Conservation (phyloP, 148 eudicot species). For the Limonium bicolor region DNA sequence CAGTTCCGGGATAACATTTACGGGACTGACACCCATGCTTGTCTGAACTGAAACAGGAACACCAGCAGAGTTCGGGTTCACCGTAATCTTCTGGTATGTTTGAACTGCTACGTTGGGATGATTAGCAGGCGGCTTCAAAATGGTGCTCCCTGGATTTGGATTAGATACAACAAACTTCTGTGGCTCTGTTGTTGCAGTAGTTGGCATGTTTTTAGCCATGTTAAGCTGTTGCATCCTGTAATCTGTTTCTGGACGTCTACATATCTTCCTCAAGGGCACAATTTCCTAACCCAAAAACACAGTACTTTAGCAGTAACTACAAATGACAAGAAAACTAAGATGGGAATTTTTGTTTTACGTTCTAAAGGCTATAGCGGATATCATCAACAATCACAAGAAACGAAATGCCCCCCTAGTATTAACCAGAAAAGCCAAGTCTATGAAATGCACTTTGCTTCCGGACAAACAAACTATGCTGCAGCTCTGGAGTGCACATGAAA, state of each 20-base stretch:
- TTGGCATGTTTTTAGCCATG: no score
- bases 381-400: not conserved
- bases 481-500: not conserved
- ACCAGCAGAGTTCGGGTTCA: not conserved
- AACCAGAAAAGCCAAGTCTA: not conserved
- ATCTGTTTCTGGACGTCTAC: slow-evolving; percentile 90
- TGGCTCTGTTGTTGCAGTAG: slow-evolving; percentile 17
- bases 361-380: not conserved
- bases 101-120: slow-evolving; percentile 1
- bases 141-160: slow-evolving; percentile 11
- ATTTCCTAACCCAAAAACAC: slow-evolving; percentile 35
- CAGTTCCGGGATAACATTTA: not conserved
- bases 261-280: slow-evolving; percentile 67
- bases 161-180: slow-evolving; percentile 23
- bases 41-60: not conserved
- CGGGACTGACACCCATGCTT: slow-evolving; percentile 4
- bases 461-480: not conserved
- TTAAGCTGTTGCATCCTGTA: slow-evolving; percentile 67
- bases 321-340: not conserved
- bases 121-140: slow-evolving; percentile 9
- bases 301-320: no score
- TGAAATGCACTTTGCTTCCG: not conserved
- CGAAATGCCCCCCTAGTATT: not conserved
- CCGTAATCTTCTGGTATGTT: not conserved
- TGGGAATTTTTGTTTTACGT: not conserved